These are phyloP conservation scores for Hymenoscyphus occultus DNA, from an alignment of 2,329 filamentous ascomycete genomes.

Conservation along the genomic window DNA sequence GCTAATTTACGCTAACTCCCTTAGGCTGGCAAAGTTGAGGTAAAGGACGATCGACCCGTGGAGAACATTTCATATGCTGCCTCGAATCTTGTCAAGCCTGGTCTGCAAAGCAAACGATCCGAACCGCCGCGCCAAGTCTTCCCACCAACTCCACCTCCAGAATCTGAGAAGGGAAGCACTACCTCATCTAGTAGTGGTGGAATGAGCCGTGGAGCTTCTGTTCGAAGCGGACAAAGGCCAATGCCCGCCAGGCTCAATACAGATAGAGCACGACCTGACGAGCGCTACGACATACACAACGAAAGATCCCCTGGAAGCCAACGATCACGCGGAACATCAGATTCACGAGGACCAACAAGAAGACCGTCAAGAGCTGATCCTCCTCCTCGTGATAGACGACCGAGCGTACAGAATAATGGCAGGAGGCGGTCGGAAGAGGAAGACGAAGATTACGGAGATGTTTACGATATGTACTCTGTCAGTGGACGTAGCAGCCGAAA, in stretches of 20 bases:
- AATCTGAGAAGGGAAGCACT: slow-evolving; percentile 62
- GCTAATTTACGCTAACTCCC: slow-evolving; percentile 24
- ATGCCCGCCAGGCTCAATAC: slow-evolving; percentile 63
- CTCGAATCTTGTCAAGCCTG: slow-evolving; percentile 87
- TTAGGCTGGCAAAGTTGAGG: slow-evolving; percentile 50
- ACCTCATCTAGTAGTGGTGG: slow-evolving; percentile 20
- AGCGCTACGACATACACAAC: slow-evolving; percentile 36
- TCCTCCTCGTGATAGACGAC: not conserved
- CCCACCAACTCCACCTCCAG: slow-evolving; percentile 96
- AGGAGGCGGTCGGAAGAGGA: slow-evolving; percentile 41
- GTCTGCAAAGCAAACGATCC: slow-evolving; percentile 73
- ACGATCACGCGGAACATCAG: slow-evolving; percentile 47
- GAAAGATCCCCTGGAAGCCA: slow-evolving; percentile 37
- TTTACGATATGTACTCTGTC: slow-evolving; percentile 64
- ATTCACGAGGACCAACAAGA: slow-evolving; percentile 44
- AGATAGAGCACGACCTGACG: slow-evolving; percentile 51
- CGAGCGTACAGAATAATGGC: slow-evolving; percentile 15
- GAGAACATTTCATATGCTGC: slow-evolving; percentile 90
- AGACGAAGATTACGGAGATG: slow-evolving; percentile 56
- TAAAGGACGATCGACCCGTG: slow-evolving; percentile 74
- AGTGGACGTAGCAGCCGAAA: slow-evolving; percentile 39
- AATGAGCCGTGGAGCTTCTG: slow-evolving; percentile 56
- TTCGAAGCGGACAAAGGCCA: slow-evolving; percentile 59
- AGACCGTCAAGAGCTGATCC: slow-evolving; percentile 33
- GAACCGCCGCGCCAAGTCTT: slow-evolving; percentile 84